Evolutionary conservation across 75 land plant genomes (phyloP), one percentile per base, ranked within the genome.

Genomic region (Chamaecyparis obtusa): DNA sequence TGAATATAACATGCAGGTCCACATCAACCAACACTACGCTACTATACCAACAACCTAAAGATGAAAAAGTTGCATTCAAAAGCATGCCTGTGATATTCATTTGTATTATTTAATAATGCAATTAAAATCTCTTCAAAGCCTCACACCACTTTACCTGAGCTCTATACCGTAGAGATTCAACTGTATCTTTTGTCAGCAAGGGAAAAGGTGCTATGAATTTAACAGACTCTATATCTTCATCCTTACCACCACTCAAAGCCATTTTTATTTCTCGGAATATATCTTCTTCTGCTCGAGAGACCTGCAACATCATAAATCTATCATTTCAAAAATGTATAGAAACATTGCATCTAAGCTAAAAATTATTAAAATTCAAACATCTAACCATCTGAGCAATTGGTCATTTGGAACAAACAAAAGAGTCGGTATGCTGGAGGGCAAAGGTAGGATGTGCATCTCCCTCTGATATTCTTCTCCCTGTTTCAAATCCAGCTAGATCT

Each of bases 141-240:
- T 81, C n/a, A 41, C 43, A 78, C 30, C 46, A 35, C 24, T 30
- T 86, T 90, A 96, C 98, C 95, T 98, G 95, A 83, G 97, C 97
- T 88, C 99, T 92, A 78, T 98, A 98, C 39, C 99, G 88, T 67
- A 98, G 91, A 49, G 99, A 91, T 84, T 98, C 99, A 64, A 96
- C 97, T 43, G 99, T 98, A 90, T 90, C 89, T 51, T 91, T 90
- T 10, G 97, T 91, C 21, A 96, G 89, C 37, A 96, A 87, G 41
- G 99, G 97, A 92, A 95, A 98, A 4, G 95, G 97, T 14, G 90
- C 87, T 88, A 98, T 93, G 75, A 54, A 88, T 11, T 83, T 88
- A 55, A 86, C 13, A 36, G 77, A 41, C 9, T 93, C 92, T 44
- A 72, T 60, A 51, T 88, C 82, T 16, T 85, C 93, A 86, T 85